A percentile compares a stretch with the other conserved stretches of the same genome.
These are phyloP conservation scores for Artemisia argyi DNA, from an alignment of 129 eudicot species.

Conservation along the genomic window DNA sequence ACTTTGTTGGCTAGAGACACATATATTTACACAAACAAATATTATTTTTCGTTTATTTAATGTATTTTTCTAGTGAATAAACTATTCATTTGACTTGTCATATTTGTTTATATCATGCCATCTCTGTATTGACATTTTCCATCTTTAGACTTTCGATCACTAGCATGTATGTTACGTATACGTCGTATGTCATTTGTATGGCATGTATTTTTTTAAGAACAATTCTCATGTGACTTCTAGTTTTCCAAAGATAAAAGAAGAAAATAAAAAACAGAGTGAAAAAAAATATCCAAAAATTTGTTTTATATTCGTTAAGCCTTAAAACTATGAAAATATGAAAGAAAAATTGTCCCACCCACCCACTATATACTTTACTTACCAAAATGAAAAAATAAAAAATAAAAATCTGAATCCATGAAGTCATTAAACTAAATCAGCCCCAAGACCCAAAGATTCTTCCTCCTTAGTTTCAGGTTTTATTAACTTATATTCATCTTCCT, in stretches of 20 bases:
- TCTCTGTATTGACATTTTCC: too few relatives aligned
- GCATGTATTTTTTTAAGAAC: neutral
- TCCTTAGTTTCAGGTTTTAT: constrained; percentile 40
- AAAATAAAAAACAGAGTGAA: neutral
- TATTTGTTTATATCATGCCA: too few relatives aligned
- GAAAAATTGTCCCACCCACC: constrained; percentile 17
- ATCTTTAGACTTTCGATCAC: too few relatives aligned
- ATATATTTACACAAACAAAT: too few relatives aligned
- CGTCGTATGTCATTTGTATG: too few relatives aligned
- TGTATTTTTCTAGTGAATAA: too few relatives aligned
- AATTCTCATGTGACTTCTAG: neutral
- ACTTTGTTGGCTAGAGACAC: too few relatives aligned
- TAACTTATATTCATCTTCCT: constrained; percentile 38
- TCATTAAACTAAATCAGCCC: constrained; percentile 38
- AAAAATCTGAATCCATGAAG: constrained; percentile 17
- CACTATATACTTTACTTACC: constrained; percentile 34
- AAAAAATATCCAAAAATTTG: constrained; percentile 17
- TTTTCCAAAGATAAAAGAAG: neutral
- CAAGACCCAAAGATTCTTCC: constrained; percentile 43
- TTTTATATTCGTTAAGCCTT: constrained; percentile 11
- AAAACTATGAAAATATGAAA: constrained; percentile 26
- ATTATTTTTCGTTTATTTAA: too few relatives aligned
- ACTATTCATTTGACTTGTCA: too few relatives aligned
- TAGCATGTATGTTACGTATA: too few relatives aligned
- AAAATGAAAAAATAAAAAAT: constrained; percentile 22